A percentile compares a stretch with the other conserved stretches of the same genome.
phyloP scores from a whole-genome alignment of 176 grass and related monocot species.

The Stipa capillata region DNA sequence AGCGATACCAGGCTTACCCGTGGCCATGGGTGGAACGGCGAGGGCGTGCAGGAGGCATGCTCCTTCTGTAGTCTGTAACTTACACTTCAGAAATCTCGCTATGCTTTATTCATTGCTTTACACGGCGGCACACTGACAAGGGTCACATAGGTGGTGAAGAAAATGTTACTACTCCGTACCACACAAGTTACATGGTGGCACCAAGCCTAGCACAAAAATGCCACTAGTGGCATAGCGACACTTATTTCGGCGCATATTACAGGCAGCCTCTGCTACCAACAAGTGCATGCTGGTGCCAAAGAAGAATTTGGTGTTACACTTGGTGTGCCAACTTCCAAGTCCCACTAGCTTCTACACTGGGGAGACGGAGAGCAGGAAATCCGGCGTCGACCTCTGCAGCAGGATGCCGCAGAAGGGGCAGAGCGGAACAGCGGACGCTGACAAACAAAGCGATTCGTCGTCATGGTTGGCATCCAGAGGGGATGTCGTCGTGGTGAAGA shows the following conservation, averaged over 20 bases:
- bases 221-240: not conserved
- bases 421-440: not conserved
- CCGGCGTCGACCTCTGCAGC: conserved; percentile 45
- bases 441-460: not conserved
- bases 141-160: not conserved
- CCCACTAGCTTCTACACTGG: conserved; percentile 32
- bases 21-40: no score
- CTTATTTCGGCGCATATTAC: not conserved
- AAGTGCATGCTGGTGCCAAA: not conserved
- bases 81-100: not conserved
- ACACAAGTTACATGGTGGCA: not conserved
- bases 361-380: conserved; percentile 42
- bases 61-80: not conserved
- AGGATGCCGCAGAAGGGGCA: conserved; percentile 58
- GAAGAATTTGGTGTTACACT: not conserved
- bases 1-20: no score
- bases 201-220: not conserved
- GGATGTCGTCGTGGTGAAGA: conserved; percentile 32
- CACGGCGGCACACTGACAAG: not conserved
- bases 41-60: not conserved
- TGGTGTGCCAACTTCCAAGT: not conserved
- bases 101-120: not conserved
- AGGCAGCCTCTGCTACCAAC: not conserved
- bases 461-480: conserved; percentile 10
- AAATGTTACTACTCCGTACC: no score